Percentiles rank a stretch among this genome's conserved stretches.
phyloP scores from a whole-genome alignment of 1,139 yeast genomes.

The Suhomyces choctaworum region DNA sequence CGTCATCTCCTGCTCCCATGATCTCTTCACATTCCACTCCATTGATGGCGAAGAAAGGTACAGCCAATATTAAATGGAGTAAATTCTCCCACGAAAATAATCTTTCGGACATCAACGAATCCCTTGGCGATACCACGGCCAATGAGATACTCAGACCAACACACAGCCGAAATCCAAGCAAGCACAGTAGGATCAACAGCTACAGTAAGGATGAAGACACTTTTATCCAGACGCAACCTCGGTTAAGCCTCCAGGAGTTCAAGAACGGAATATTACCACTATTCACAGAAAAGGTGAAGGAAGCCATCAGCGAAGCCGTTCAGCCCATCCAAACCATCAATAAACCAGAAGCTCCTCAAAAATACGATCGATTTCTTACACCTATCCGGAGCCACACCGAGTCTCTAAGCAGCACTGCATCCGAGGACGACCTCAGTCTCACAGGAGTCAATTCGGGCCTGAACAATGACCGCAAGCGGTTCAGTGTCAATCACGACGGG shows the following conservation, averaged over 20 bases:
- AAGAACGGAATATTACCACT: constrained; percentile 10
- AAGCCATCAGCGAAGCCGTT: constrained; percentile 3
- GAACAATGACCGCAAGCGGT: constrained; percentile 7
- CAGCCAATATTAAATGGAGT: constrained; percentile 8
- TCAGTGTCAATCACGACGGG: constrained; percentile 13
- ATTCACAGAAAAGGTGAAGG: constrained; percentile 11
- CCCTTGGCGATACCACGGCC: constrained; percentile 17
- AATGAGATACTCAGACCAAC: constrained; percentile 17
- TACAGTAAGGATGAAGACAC: constrained; percentile 11
- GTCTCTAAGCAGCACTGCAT: constrained; percentile 8
- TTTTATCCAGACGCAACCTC: constrained; percentile 7
- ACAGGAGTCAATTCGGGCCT: constrained; percentile 7
- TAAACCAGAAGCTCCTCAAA: neutral
- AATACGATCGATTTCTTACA: constrained; percentile 9
- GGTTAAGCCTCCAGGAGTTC: constrained; percentile 11
- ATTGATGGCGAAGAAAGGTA: constrained; percentile 16
- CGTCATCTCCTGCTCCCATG: constrained; percentile 6
- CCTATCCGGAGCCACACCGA: constrained; percentile 13
- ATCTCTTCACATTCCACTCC: constrained; percentile 39
- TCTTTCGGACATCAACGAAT: constrained; percentile 15
- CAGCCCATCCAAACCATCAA: too few species aligned
- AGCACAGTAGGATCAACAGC: constrained; percentile 12
- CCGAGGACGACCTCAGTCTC: constrained; percentile 14
- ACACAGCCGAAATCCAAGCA: constrained; percentile 6
- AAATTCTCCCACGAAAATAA: constrained; percentile 11